Base-by-base conservation (phyloP, 306 rosid genomes). In the Ormosia emarginata region DNA sequence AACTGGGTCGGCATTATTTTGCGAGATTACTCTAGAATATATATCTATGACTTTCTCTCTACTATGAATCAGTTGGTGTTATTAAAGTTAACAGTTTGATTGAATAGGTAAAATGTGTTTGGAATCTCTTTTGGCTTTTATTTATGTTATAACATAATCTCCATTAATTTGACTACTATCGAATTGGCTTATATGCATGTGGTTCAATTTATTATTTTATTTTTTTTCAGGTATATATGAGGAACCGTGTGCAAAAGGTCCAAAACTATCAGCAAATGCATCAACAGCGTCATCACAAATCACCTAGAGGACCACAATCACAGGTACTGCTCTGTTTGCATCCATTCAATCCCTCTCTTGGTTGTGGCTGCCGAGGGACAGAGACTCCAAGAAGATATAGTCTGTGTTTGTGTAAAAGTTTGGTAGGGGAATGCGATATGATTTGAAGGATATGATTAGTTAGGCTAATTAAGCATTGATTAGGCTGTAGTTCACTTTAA, bases 151-250 rank as follows among this genome's bases (percentile, higher is more conserved):
- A 57, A 14, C 5, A 61, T 13, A 32, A 61, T 61, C 7, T 61
- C 8, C 5, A 6, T 30, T 36, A 6, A 37, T 64, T 36, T 64
- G 8, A 64, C 33, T 62, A 64, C 4, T 37, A n/a, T 14, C 17
- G 44, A 65, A 34, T 34, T 36, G 17, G 46, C 55, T 9, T 52
- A 29, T 70, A 32, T 72, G 24, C 24, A 30, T 47, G 14, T 53
- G 30, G 32, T 69, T 77, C 33, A 9, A 66, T 67, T n/a, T n/a
- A n/a, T n/a, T n/a, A n/a, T n/a, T 79, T 55, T 34, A 10, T 24
- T 79, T 55, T 34, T 13, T 24, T 82, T 55, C 83, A 86, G 89
- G 78, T 57, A 12, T 24, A 58, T 49, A 37, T 18, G 43, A 68
- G 71, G 41, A 78, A 47, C 62, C 17, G 36, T 6, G 50, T 44